Evolutionary conservation across 208 protist species (phyloP).

Genomic region (Novymonas esmeraldas): DNA sequence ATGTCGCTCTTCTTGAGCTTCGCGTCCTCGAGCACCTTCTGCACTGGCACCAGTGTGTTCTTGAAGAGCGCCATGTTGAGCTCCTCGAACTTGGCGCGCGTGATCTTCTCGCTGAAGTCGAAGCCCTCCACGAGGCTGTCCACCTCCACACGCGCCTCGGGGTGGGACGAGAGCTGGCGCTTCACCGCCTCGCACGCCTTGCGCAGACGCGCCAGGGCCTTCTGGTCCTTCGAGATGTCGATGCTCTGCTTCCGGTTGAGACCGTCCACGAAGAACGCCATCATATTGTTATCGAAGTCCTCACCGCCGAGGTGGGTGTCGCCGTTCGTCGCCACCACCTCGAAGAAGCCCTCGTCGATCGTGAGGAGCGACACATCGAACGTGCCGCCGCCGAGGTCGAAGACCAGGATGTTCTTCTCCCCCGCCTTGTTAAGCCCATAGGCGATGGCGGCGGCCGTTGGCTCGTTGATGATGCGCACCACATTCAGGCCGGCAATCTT

Average conservation of each 20-base stretch:
- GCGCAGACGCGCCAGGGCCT: constrained; percentile 79
- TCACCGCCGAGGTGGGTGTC: constrained; percentile 99
- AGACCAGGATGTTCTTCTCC: constrained; percentile 96
- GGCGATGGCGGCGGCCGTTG: constrained; percentile 99
- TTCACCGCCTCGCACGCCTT: constrained; percentile 96
- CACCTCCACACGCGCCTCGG: constrained; percentile 96
- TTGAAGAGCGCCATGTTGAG: constrained; percentile 90
- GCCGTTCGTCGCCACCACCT: constrained; percentile 99
- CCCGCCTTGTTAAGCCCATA: constrained; percentile 98
- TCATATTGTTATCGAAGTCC: constrained; percentile 99
- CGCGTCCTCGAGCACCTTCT: constrained; percentile 90
- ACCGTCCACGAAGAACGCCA: constrained; percentile 96
- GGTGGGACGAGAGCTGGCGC: constrained; percentile 96
- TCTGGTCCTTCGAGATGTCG: constrained; percentile 74
- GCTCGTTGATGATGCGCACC: constrained; percentile 99
- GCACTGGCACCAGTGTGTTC: constrained; percentile 79
- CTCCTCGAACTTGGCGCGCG: constrained; percentile 98
- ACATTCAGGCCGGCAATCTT: constrained; percentile 97
- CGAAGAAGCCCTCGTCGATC: constrained; percentile 99
- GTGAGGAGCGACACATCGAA: constrained; percentile 99
- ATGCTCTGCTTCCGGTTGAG: constrained; percentile 91
- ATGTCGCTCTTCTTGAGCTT: constrained; percentile 88
- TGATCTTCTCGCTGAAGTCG: constrained; percentile 98
- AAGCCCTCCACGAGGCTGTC: constrained; percentile 97
- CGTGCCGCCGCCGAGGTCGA: constrained; percentile 98